These are phyloP conservation scores for Schizopora paradoxa DNA, from an alignment of 1,284 basidiomycete species.

Conservation along the genomic window DNA sequence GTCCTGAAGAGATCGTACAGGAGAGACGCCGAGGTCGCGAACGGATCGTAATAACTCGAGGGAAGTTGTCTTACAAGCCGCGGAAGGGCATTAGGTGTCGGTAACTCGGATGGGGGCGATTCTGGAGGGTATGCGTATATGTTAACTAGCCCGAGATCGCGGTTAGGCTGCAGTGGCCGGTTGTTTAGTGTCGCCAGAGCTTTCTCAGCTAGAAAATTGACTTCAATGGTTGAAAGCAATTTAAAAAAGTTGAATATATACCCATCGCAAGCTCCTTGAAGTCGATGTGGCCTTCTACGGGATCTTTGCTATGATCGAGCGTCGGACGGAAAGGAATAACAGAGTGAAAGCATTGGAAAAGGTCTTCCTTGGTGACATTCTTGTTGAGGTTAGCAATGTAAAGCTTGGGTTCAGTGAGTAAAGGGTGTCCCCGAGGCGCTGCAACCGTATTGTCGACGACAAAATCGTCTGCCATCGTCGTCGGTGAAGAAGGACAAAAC, in stretches of 20 bases:
- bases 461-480: too few species aligned
- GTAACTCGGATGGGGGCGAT: slow-evolving; percentile 61
- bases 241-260: slow-evolving; percentile 30
- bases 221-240: slow-evolving; percentile 11
- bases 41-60: slow-evolving; percentile 52
- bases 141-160: slow-evolving; percentile 53
- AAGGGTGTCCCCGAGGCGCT: slow-evolving; percentile 49
- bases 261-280: slow-evolving; percentile 76
- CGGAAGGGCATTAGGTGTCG: slow-evolving; percentile 66
- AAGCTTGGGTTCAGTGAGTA: slow-evolving; percentile 72
- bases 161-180: slow-evolving; percentile 56
- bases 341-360: slow-evolving; percentile 61
- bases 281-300: slow-evolving; percentile 65
- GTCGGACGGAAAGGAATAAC: slow-evolving; percentile 73
- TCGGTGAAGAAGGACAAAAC: too few species aligned
- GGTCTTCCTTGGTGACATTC: slow-evolving; percentile 65
- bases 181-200: slow-evolving; percentile 77
- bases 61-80: slow-evolving; percentile 77
- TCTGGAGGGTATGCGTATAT: slow-evolving; percentile 73
- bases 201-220: slow-evolving; percentile 67
- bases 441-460: too few species aligned
- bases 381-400: slow-evolving; percentile 71
- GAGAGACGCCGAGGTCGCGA: too few species aligned
- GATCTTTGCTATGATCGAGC: slow-evolving; percentile 49
- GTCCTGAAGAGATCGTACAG: slow-evolving; percentile 74